These are phyloP conservation scores for Nadsonia fulvescens DNA, from an alignment of 805 yeast genomes.

Conservation along the genomic window DNA sequence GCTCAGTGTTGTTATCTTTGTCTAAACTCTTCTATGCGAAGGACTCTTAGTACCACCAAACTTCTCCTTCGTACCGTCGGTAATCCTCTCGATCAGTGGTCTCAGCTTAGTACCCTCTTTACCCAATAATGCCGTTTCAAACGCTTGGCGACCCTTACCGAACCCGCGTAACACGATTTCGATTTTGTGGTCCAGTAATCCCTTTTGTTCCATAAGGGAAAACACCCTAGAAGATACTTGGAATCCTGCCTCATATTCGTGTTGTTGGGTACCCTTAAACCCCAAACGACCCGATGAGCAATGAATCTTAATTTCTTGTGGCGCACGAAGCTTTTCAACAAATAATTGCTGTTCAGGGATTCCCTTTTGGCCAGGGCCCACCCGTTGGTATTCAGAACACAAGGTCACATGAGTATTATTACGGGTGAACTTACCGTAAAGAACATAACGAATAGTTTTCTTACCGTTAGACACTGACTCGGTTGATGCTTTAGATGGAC, in stretches of 20 bases:
- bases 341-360: conserved; percentile 36
- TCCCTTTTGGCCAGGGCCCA: conserved; percentile 11
- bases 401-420: conserved; percentile 74
- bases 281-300: conserved; percentile 77
- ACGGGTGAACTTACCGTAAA: conserved; percentile 60
- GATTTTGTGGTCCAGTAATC: conserved; percentile 37
- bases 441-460: conserved; percentile 37
- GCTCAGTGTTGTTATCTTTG: too few relatives aligned
- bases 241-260: conserved; percentile 85
- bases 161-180: conserved; percentile 68
- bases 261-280: conserved; percentile 74
- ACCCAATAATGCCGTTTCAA: conserved; percentile 67
- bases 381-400: conserved; percentile 30
- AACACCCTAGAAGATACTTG: conserved; percentile 66
- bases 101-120: conserved; percentile 67
- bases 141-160: conserved; percentile 83
- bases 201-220: conserved; percentile 46
- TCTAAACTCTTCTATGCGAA: conserved; percentile 35
- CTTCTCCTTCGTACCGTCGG: conserved; percentile 67
- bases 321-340: conserved; percentile 59
- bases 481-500: too few relatives aligned
- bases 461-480: conserved; percentile 14
- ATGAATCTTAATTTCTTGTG: conserved; percentile 52
- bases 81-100: conserved; percentile 46
- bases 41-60: conserved; percentile 89